A percentile compares a stretch with the other conserved stretches of the same genome.
Conservation (phyloP, 345 rosid species). For the Trapa bicornis region DNA sequence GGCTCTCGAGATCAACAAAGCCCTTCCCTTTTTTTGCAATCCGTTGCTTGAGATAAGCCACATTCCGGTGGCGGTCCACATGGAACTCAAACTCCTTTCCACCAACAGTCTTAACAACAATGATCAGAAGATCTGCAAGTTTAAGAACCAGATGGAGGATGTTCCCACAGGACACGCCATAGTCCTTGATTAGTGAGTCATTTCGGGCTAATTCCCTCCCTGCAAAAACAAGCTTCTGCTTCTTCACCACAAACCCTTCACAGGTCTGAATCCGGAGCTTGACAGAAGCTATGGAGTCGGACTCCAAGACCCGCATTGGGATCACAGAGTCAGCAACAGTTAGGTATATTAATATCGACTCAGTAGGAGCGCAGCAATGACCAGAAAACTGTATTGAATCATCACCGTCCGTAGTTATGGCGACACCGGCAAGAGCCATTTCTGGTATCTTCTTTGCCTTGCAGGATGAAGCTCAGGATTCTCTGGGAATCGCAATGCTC, state of each 20-base stretch:
- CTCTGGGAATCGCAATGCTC: neutral
- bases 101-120: slow-evolving; percentile 50
- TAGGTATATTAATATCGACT: slow-evolving; percentile 50
- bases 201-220: slow-evolving; percentile 81
- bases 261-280: slow-evolving; percentile 81
- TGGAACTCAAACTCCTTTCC: slow-evolving; percentile 64
- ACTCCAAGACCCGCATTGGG: slow-evolving; percentile 62
- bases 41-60: slow-evolving; percentile 55
- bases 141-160: slow-evolving; percentile 73
- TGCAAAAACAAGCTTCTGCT: slow-evolving; percentile 69
- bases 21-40: slow-evolving; percentile 54
- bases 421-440: slow-evolving; percentile 69
- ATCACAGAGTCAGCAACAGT: slow-evolving; percentile 42
- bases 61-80: slow-evolving; percentile 50
- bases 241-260: slow-evolving; percentile 61
- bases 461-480: slow-evolving; percentile 1
- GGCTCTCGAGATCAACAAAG: slow-evolving; percentile 52
- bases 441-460: neutral
- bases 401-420: slow-evolving; percentile 37
- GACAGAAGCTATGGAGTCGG: slow-evolving; percentile 68
- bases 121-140: slow-evolving; percentile 57
- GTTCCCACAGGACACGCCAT: slow-evolving; percentile 59
- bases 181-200: slow-evolving; percentile 55
- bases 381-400: slow-evolving; percentile 28
- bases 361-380: slow-evolving; percentile 18